Base-by-base conservation (phyloP, 306 rosid species). In the Gastrolobium villosum region DNA sequence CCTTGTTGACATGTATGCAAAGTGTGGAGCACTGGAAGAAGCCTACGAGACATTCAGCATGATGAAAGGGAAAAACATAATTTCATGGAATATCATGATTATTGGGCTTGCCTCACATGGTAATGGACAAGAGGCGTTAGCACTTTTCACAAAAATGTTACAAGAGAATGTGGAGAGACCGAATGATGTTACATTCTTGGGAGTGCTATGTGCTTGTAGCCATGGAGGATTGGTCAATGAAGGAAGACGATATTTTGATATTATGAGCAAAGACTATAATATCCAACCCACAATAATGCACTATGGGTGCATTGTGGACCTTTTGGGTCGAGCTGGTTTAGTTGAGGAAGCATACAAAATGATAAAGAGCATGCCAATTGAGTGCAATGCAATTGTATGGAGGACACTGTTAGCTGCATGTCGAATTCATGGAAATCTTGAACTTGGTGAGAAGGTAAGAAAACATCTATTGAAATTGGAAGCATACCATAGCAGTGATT, bases 51-150 rank as follows among this genome's bases (percentile, higher is more conserved):
- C 65, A 5, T 91, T 91, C 48, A 15, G 72, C 32, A 37, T 35
- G 44, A 83, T 84, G 84, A 84, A 83, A 39, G 45, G 70, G 82
- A 91, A 86, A 90, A 81, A 76, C 65, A 10, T 83, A n/a, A 79
- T 94, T 48, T 88, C 96, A 0, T 94, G 96, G 96, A 91, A 94
- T 76, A 75, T 89, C n/a, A 94, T 91, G 91, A 90, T 94, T 81
- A 82, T 87, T 9, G 90, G 91, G 28, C 82, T 91, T 54, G 97
- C 94, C 5, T 80, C 86, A 1, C 98, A 91, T 30, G 98, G 98
- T 4, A 61, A 69, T 7, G 84, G 87, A 66, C 53, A 70, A 30
- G 79, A 88, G 72, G 93, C 96, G 2, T 76, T 91, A 79, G 74
- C 57, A 0, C 76, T 89, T 57, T 91, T 88, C 65, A n/a, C 72